phyloP scores from a whole-genome alignment of 108 stramenopile genomes.

The Fragilariopsis cylindrus region DNA sequence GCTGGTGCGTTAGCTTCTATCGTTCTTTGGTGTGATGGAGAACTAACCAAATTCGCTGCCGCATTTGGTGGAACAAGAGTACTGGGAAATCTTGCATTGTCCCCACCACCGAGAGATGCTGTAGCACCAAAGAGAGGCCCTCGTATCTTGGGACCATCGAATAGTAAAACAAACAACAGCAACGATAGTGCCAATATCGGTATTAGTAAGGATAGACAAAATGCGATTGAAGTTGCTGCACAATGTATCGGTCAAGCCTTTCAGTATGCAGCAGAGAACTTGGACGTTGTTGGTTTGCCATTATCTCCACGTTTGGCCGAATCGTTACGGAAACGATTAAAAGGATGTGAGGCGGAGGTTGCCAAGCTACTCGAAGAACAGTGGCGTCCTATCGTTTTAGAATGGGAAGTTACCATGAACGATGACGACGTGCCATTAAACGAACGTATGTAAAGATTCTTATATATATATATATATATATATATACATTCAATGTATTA shows the following conservation, averaged over 20 bases:
- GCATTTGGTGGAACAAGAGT: constrained; percentile 82
- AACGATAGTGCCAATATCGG: background rate
- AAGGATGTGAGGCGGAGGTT: constrained; percentile 86
- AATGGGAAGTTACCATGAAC: constrained; percentile 51
- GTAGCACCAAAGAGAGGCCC: constrained; percentile 23
- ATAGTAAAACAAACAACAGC: background rate
- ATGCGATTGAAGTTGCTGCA: constrained; percentile 78
- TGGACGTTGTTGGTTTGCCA: constrained; percentile 83
- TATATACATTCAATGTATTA: background rate
- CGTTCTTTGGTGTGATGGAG: constrained; percentile 86
- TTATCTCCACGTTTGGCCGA: constrained; percentile 78
- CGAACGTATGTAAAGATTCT: constrained; percentile 18
- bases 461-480: background rate
- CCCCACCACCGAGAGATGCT: constrained; percentile 55
- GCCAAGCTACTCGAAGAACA: constrained; percentile 53
- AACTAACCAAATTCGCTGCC: constrained; percentile 75
- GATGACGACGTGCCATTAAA: constrained; percentile 35
- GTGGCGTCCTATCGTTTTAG: constrained; percentile 64
- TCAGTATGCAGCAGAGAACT: constrained; percentile 72
- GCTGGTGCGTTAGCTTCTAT: constrained; percentile 77
- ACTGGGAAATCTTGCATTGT: constrained; percentile 70
- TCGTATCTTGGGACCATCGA: constrained; percentile 27
- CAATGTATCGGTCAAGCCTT: constrained; percentile 88
- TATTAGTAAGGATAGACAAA: constrained; percentile 43
- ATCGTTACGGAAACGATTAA: constrained; percentile 68